phyloP scores from a whole-genome alignment of 2,329 filamentous ascomycete genomes.

The Paraconiothyrium brasiliense region DNA sequence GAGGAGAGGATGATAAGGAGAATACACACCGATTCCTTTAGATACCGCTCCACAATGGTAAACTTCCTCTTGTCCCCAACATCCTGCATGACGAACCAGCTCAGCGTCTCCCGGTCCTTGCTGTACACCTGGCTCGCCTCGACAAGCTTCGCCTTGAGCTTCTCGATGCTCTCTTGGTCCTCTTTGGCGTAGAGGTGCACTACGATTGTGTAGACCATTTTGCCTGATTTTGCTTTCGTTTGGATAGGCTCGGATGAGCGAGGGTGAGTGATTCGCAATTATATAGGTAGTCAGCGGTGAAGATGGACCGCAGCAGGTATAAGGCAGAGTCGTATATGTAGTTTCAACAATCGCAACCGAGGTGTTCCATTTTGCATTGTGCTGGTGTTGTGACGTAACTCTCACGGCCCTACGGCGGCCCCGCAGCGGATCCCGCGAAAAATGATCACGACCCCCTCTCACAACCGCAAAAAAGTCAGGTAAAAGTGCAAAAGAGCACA shows the following conservation, averaged over 20 bases:
- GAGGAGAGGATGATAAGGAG: background rate
- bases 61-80: conserved; percentile 73
- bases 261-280: background rate
- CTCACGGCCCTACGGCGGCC: conserved; percentile 5
- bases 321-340: background rate
- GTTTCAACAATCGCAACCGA: background rate
- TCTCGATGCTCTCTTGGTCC: conserved; percentile 69
- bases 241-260: background rate
- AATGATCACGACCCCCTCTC: background rate
- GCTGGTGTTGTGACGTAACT: conserved; percentile 16
- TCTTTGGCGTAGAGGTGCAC: conserved; percentile 76
- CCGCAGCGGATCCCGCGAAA: conserved; percentile 13
- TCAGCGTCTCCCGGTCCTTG: conserved; percentile 72
- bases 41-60: conserved; percentile 79
- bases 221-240: conserved; percentile 26
- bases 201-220: conserved; percentile 74
- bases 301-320: background rate
- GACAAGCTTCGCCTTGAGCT: conserved; percentile 75
- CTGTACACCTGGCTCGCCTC: conserved; percentile 78
- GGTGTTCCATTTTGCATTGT: background rate
- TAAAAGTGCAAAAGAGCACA: background rate
- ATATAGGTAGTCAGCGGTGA: background rate
- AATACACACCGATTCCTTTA: conserved; percentile 67
- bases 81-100: conserved; percentile 82
- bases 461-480: background rate